Conservation (phyloP, 768 basidiomycete genomes). For the Boletus reticuloceps region DNA sequence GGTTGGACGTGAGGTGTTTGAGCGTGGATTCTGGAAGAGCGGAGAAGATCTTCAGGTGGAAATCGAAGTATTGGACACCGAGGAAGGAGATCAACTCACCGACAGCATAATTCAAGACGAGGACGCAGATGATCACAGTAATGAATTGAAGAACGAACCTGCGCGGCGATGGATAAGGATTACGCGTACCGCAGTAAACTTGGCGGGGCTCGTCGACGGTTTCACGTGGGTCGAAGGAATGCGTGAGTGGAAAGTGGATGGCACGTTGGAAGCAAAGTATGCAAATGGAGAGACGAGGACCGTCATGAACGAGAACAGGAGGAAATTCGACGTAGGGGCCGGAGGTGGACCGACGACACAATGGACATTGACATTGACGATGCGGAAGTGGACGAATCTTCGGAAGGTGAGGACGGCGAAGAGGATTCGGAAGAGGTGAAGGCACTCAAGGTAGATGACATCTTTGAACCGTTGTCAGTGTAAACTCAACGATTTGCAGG, state of each 20-base stretch:
- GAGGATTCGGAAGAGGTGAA: slow-evolving; percentile 71
- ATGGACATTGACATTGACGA: slow-evolving; percentile 72
- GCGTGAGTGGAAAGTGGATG: slow-evolving; percentile 62
- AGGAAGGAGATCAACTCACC: no score
- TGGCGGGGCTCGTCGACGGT: slow-evolving; percentile 72
- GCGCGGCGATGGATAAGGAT: slow-evolving; percentile 73
- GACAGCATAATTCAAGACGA: slow-evolving; percentile 86
- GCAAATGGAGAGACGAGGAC: slow-evolving; percentile 69
- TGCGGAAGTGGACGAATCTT: slow-evolving; percentile 44
- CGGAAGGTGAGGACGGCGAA: slow-evolving; percentile 46
- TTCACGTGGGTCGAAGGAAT: slow-evolving; percentile 64
- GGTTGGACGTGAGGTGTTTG: no score
- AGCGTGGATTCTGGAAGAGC: no score
- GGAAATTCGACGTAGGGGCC: no score
- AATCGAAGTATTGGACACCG: no score
- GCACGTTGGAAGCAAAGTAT: slow-evolving; percentile 66
- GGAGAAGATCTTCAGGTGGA: no score
- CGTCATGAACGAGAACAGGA: slow-evolving; percentile 59
- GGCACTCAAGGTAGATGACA: slow-evolving; percentile 65
- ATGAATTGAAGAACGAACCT: slow-evolving; percentile 35
- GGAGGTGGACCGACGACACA: slow-evolving; percentile 60
- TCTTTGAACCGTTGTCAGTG: slow-evolving; percentile 2
- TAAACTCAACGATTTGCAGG: slow-evolving; percentile 39
- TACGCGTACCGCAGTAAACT: slow-evolving; percentile 62
- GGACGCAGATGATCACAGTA: slow-evolving; percentile 46